Evolutionary conservation across 257 asterid species (phyloP).

Genomic region (Orobanche coerulescens): DNA sequence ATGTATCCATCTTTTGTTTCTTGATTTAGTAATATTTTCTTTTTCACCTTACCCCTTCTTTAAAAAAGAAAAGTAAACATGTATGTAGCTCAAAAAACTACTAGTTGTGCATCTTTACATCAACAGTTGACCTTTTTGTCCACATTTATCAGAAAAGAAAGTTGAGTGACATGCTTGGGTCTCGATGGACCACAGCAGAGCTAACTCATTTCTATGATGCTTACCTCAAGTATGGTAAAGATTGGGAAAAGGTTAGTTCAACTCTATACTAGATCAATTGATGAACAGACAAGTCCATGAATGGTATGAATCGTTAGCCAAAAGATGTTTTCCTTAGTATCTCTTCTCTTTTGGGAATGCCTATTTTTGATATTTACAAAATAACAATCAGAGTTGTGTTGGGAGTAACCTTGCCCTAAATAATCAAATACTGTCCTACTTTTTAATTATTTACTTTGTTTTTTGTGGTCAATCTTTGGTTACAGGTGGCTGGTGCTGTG

Average conservation of each 20-base stretch:
- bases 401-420: not conserved
- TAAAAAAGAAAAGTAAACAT: too few relatives aligned
- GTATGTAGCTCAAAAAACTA: not conserved
- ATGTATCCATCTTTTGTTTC: constrained; percentile 13
- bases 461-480: constrained; percentile 11
- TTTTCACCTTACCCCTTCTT: not conserved
- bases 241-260: constrained; percentile 73
- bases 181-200: constrained; percentile 73
- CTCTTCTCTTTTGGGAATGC: not conserved
- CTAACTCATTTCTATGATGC: constrained; percentile 69
- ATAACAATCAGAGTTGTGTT: not conserved
- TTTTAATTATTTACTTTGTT: constrained; percentile 8
- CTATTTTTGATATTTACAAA: not conserved
- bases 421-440: not conserved
- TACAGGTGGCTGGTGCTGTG: constrained; percentile 66
- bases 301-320: not conserved
- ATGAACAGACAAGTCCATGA: not conserved
- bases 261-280: not conserved
- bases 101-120: not conserved
- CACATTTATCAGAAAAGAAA: constrained; percentile 39
- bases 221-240: constrained; percentile 60
- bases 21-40: not conserved
- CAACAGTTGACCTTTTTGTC: constrained; percentile 3
- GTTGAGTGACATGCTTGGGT: constrained; percentile 85
- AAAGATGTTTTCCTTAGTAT: constrained; percentile 3